Evolutionary conservation across 805 yeast genomes (phyloP).

Genomic region (Schwanniomyces yamadae): DNA sequence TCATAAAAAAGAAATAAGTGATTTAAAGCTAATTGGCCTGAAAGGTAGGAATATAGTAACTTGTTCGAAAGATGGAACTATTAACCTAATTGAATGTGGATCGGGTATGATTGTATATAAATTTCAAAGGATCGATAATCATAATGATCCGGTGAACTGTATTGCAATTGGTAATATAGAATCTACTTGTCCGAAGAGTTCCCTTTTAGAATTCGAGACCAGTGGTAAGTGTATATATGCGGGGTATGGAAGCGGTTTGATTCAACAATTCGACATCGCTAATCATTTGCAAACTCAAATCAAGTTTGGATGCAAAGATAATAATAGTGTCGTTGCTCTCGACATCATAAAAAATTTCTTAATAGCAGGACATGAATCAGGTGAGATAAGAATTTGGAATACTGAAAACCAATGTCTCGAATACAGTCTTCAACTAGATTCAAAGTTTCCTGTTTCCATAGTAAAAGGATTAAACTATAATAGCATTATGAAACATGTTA

Average conservation of each 20-base stretch:
- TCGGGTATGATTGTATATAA: conserved; percentile 44
- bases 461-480: conserved; percentile 2
- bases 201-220: conserved; percentile 46
- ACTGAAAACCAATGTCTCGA: conserved; percentile 1
- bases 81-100: conserved; percentile 71
- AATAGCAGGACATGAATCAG: conserved; percentile 21
- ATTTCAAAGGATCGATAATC: conserved; percentile 23
- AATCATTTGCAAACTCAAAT: conserved; percentile 15
- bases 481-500: conserved; percentile 2
- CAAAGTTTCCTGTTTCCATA: conserved; percentile 1
- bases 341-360: conserved; percentile 9
- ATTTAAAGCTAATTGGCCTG: conserved; percentile 51
- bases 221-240: conserved; percentile 42
- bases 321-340: conserved; percentile 14
- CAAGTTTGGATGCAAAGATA: conserved; percentile 2
- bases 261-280: conserved; percentile 21
- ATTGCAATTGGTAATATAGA: conserved; percentile 9
- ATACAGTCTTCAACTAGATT: conserved; percentile 7
- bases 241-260: conserved; percentile 41
- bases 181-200: conserved; percentile 3
- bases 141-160: conserved; percentile 19
- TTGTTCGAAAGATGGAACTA: conserved; percentile 52
- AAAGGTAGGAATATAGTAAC: conserved; percentile 67
- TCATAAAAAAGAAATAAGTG: conserved; percentile 51
- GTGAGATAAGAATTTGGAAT: conserved; percentile 15